Conservation (phyloP, 352 stramenopile species). For the Phytophthora melonis region DNA sequence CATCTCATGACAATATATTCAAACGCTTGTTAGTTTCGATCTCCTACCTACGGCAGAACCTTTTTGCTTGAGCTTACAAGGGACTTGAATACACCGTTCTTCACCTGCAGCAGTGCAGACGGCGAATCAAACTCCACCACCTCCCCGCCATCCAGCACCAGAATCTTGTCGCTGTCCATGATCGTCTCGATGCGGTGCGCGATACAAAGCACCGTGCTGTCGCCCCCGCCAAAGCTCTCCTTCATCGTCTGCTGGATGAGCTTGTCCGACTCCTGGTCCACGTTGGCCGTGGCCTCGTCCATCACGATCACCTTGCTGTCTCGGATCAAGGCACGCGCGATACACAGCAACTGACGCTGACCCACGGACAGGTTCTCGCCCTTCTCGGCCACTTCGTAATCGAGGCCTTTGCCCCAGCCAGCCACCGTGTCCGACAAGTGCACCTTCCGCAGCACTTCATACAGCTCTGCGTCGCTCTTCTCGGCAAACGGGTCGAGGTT, state of each 20-base stretch:
- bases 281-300: constrained; percentile 95
- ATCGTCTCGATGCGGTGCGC: constrained; percentile 95
- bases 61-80: constrained; percentile 20
- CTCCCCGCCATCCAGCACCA: constrained; percentile 89
- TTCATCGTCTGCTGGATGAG: constrained; percentile 83
- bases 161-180: constrained; percentile 92
- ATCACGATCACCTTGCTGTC: constrained; percentile 93
- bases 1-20: not conserved
- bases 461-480: constrained; percentile 66
- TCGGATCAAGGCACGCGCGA: constrained; percentile 93
- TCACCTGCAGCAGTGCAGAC: constrained; percentile 67
- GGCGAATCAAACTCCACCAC: constrained; percentile 38
- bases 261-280: constrained; percentile 86
- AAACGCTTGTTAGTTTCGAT: not conserved
- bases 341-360: constrained; percentile 96
- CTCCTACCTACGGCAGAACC: not conserved
- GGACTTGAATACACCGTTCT: constrained; percentile 80
- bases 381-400: constrained; percentile 90
- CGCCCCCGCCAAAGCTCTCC: constrained; percentile 37
- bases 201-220: constrained; percentile 94
- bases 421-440: constrained; percentile 72
- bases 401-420: constrained; percentile 68
- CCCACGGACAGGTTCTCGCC: constrained; percentile 96
- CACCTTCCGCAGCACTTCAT: constrained; percentile 59
- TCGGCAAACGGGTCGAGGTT: constrained; percentile 92